Percentiles rank a stretch among this genome's conserved stretches.
phyloP scores from a whole-genome alignment of 75 land plant species.

The Cunninghamia lanceolata region DNA sequence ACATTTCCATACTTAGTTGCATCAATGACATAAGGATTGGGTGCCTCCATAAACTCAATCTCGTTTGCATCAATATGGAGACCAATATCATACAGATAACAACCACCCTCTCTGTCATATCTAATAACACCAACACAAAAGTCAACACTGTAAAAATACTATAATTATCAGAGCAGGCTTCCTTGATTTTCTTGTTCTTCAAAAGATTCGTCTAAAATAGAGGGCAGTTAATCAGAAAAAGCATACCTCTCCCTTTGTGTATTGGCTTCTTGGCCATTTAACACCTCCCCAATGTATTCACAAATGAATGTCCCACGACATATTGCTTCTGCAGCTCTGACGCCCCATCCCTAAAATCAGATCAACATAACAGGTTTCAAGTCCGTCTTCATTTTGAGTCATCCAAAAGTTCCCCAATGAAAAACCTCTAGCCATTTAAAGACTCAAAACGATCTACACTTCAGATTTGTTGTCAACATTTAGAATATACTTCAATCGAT shows the following conservation, averaged over 20 bases:
- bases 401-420: neutral
- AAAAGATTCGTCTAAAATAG: neutral
- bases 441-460: neutral
- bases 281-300: slow-evolving; percentile 95
- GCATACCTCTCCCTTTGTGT: slow-evolving; percentile 68
- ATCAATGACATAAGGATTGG: slow-evolving; percentile 77
- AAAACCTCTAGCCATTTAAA: neutral
- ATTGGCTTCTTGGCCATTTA: slow-evolving; percentile 75
- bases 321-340: slow-evolving; percentile 81
- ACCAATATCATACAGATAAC: slow-evolving; percentile 80
- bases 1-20: slow-evolving; percentile 90
- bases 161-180: neutral
- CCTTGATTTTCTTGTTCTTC: neutral
- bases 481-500: neutral
- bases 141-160: neutral
- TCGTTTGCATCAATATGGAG: slow-evolving; percentile 52
- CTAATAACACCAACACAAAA: slow-evolving; percentile 25
- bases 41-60: slow-evolving; percentile 33
- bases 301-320: slow-evolving; percentile 91
- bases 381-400: neutral
- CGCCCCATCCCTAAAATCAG: slow-evolving; percentile 87
- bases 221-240: neutral
- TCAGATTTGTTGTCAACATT: neutral
- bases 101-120: slow-evolving; percentile 67
- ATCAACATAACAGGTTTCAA: neutral